A percentile compares a stretch with the other conserved stretches of the same genome.
phyloP scores from a whole-genome alignment of 257 asterid genomes.

The Solanum dulcamara region DNA sequence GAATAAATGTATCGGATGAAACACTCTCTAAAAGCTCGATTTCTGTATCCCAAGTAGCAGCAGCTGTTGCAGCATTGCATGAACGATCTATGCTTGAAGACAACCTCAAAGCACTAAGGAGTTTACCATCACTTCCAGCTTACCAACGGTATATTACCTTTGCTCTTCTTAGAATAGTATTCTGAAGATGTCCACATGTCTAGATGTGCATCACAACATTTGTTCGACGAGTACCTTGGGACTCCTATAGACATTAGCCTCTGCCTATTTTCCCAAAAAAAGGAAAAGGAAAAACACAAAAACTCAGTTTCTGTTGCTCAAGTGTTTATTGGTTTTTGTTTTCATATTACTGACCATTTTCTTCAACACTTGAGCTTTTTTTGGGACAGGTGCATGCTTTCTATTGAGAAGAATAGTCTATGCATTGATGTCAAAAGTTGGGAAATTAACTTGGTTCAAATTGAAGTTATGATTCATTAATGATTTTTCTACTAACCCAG shows the following conservation, averaged over 20 bases:
- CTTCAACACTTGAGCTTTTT: neutral
- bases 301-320: neutral
- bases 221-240: too few relatives aligned
- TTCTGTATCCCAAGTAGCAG: constrained; percentile 55
- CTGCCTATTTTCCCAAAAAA: neutral
- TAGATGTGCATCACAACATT: neutral
- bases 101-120: constrained; percentile 44
- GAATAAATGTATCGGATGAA: constrained; percentile 4
- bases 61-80: constrained; percentile 80
- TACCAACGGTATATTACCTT: constrained; percentile 52
- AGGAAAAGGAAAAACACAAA: neutral
- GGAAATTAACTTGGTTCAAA: neutral
- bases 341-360: neutral
- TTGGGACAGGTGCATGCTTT: neutral
- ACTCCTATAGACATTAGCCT: too few relatives aligned
- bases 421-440: neutral
- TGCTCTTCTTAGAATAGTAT: neutral
- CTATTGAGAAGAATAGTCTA: neutral
- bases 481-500: neutral
- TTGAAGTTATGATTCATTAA: neutral
- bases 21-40: constrained; percentile 21
- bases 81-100: constrained; percentile 62
- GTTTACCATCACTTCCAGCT: constrained; percentile 26
- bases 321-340: neutral
- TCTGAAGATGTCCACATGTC: neutral